These are phyloP conservation scores for Fusarium camptoceras DNA, from an alignment of 2,329 filamentous ascomycete species.

Conservation along the genomic window DNA sequence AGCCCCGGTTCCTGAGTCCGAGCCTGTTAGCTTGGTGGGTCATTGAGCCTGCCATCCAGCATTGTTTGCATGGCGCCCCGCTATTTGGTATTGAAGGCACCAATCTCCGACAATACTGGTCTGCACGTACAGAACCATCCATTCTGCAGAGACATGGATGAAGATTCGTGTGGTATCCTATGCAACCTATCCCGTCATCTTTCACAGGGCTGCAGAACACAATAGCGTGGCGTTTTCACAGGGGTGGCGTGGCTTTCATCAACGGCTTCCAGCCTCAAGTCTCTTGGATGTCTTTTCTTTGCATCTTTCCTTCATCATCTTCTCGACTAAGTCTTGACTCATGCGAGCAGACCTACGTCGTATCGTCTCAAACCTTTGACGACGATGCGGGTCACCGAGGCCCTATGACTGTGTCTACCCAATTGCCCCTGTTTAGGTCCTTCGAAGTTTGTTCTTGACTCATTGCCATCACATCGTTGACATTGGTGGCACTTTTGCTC, in stretches of 20 bases:
- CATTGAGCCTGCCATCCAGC: conserved; percentile 15
- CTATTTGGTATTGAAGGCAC: conserved; percentile 21
- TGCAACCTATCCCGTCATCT: conserved; percentile 14
- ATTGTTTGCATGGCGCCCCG: conserved; percentile 38
- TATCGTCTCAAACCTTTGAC: conserved; percentile 14
- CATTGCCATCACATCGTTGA: neutral
- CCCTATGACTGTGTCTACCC: neutral
- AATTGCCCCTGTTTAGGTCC: neutral
- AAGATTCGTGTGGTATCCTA: conserved; percentile 14
- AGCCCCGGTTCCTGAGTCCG: conserved; percentile 36
- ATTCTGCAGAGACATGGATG: neutral
- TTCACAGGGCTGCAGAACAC: conserved; percentile 30
- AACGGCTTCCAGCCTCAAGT: neutral
- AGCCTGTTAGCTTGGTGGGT: conserved; percentile 23
- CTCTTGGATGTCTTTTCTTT: neutral
- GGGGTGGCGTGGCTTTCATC: conserved; percentile 1
- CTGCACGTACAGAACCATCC: conserved; percentile 1
- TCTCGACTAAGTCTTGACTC: conserved; percentile 17
- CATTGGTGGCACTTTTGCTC: neutral
- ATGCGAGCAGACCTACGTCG: conserved; percentile 4
- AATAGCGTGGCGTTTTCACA: neutral
- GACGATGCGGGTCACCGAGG: neutral
- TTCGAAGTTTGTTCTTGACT: conserved; percentile 19
- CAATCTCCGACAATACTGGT: conserved; percentile 27
- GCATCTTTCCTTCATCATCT: neutral